Evolutionary conservation across 1,284 basidiomycete genomes (phyloP), one percentile per base, ranked within the genome.

Genomic region (Leccinum huronense): DNA sequence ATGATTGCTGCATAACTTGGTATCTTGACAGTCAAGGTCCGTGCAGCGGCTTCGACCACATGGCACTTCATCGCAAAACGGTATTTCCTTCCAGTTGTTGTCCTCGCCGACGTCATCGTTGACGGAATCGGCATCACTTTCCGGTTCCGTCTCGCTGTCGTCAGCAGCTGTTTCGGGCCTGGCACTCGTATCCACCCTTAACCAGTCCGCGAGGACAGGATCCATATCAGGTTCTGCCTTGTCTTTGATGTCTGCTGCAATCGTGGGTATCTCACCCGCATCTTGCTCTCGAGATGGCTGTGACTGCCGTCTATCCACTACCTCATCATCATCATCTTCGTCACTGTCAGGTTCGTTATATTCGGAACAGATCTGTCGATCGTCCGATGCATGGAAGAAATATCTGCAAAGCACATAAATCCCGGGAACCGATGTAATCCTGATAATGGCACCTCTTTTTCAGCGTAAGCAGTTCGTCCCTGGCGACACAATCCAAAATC

Each of bases 401-500:
- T 91, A 91, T 70, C 90, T 91, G 63, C 13, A 2, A 60, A 11
- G 30, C 16, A 51, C 3, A 60, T 57, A 23, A 59, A 34, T 14
- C 13, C 40, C 51, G 1, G n/a, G 64, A 30, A 45, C 14, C 48
- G 23, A 51, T 42, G 1, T 27, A 27, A 27, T 27, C 23, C 23
- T 27, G 23, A 27, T 27, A 1, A 56, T 9, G 2, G 55, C 72
- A 95, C 92, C 86, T 90, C 74, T 88, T 87, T 38, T 78, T 80
- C 57, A 94, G 75, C 0, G 92, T 88, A 16, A 87, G 73, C 14
- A 81, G 76, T 62, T 83, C 77, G 14, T 81, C 82, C 34, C 80
- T 78, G 3, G 82, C 79, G 56, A 95, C 81, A n/a, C 88, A 94
- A 70, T 94, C 91, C 55, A 82, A 74, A 59, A 97, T 81, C 94